Evolutionary conservation across 2,329 filamentous ascomycete species (phyloP).

Genomic region (Ustulina deusta): DNA sequence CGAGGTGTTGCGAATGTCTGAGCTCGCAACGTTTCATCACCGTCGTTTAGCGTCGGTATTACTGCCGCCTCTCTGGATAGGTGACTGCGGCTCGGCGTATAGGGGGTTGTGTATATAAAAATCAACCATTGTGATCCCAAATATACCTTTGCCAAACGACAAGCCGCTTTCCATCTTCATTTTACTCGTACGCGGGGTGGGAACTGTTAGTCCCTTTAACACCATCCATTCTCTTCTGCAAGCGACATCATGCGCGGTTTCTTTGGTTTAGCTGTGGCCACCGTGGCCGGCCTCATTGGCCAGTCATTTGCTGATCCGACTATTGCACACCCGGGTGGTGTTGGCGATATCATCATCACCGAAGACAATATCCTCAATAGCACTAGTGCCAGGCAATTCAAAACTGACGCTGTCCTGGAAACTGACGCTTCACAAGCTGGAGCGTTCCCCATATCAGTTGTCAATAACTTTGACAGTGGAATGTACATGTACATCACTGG

Average conservation of each 20-base stretch:
- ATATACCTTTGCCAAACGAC: neutral
- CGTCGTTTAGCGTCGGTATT: neutral
- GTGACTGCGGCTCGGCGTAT: neutral
- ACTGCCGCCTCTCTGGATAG: neutral
- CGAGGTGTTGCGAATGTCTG: neutral
- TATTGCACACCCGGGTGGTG: constrained; percentile 31
- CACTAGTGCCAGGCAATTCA: constrained; percentile 8
- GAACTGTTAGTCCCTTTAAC: neutral
- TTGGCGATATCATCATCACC: constrained; percentile 32
- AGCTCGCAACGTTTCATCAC: constrained; percentile 34
- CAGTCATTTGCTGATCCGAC: constrained; percentile 33
- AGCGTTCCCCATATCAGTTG: constrained; percentile 29
- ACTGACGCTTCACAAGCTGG: constrained; percentile 22
- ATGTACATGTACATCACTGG: constrained; percentile 39
- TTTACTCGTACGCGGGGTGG: neutral
- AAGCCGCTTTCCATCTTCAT: constrained; percentile 8
- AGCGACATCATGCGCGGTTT: constrained; percentile 34
- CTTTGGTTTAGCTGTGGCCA: constrained; percentile 34
- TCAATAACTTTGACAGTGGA: constrained; percentile 34
- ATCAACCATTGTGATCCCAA: neutral
- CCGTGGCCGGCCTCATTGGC: constrained; percentile 29
- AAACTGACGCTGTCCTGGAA: neutral
- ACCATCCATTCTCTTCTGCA: constrained; percentile 6
- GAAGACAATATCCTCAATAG: constrained; percentile 38
- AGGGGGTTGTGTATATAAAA: constrained; percentile 29